Evolutionary conservation across 345 rosid genomes (phyloP).

Genomic region (Litchi chinensis): DNA sequence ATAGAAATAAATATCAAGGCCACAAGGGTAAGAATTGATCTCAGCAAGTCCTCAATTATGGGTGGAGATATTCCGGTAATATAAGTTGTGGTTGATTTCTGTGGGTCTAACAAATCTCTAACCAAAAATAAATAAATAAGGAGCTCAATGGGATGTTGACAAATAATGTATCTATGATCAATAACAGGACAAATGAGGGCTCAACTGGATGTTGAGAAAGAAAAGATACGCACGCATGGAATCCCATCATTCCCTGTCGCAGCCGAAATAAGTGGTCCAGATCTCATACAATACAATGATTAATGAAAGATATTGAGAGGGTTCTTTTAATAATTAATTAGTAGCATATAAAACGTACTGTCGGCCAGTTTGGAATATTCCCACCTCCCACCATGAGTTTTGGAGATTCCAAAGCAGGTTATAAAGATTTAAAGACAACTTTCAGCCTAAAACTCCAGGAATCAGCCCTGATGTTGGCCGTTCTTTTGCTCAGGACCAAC

Average conservation of each 20-base stretch:
- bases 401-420: too few species aligned
- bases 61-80: too few species aligned
- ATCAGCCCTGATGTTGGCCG: conserved; percentile 39
- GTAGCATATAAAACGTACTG: neutral
- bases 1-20: too few species aligned
- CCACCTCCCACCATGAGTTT: too few species aligned
- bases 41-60: too few species aligned
- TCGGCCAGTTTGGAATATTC: neutral
- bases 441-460: too few species aligned
- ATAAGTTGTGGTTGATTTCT: too few species aligned
- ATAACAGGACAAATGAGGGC: neutral
- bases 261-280: conserved; percentile 5
- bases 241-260: neutral
- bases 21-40: too few species aligned
- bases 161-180: conserved; percentile 12
- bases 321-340: neutral
- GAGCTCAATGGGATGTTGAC: neutral
- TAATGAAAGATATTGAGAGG: neutral
- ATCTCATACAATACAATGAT: neutral
- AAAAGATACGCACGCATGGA: neutral
- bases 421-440: too few species aligned
- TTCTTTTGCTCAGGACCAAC: neutral
- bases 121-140: too few species aligned
- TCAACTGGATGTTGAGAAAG: conserved; percentile 5
- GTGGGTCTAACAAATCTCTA: too few species aligned